Evolutionary conservation across 768 basidiomycete species (phyloP).

Genomic region (Russula vinacea): DNA sequence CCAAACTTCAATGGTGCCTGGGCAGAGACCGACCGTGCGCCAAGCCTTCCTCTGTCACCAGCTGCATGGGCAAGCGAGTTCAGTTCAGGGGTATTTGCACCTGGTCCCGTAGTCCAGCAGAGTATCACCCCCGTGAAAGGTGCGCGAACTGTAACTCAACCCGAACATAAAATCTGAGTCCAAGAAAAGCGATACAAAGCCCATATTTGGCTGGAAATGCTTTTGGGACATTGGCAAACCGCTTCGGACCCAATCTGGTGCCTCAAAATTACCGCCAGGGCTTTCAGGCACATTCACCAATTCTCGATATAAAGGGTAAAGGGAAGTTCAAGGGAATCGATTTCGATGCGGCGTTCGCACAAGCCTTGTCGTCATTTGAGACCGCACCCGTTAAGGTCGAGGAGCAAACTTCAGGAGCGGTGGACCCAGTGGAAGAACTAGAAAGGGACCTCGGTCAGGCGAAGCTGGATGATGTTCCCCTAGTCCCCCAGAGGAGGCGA

Average conservation of each 20-base stretch:
- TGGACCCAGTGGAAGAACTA: conserved; percentile 50
- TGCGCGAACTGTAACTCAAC: not conserved
- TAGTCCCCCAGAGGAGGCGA: conserved; percentile 24
- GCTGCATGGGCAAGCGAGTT: conserved; percentile 33
- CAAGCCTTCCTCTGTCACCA: conserved; percentile 3
- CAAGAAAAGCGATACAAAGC: conserved; percentile 19
- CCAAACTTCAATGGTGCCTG: conserved; percentile 22
- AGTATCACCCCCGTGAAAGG: not conserved
- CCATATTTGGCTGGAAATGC: conserved; percentile 11
- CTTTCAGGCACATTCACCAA: conserved; percentile 23
- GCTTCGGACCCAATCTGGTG: conserved; percentile 30
- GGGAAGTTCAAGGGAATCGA: conserved; percentile 75
- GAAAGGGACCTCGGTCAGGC: conserved; percentile 39
- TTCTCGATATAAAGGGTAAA: conserved; percentile 54
- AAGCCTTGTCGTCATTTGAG: conserved; percentile 54
- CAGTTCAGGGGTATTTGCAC: conserved; percentile 2
- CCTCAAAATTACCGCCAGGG: conserved; percentile 29
- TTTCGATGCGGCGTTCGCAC: conserved; percentile 83
- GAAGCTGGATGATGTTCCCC: conserved; percentile 28
- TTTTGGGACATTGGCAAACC: conserved; percentile 22
- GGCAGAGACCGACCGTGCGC: conserved; percentile 20
- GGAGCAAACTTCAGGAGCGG: conserved; percentile 29
- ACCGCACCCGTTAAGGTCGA: conserved; percentile 41
- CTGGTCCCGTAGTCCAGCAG: conserved; percentile 10
- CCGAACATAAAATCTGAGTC: not conserved